Conservation (phyloP, 495 filamentous ascomycete species). For the Tuber calosporum region DNA sequence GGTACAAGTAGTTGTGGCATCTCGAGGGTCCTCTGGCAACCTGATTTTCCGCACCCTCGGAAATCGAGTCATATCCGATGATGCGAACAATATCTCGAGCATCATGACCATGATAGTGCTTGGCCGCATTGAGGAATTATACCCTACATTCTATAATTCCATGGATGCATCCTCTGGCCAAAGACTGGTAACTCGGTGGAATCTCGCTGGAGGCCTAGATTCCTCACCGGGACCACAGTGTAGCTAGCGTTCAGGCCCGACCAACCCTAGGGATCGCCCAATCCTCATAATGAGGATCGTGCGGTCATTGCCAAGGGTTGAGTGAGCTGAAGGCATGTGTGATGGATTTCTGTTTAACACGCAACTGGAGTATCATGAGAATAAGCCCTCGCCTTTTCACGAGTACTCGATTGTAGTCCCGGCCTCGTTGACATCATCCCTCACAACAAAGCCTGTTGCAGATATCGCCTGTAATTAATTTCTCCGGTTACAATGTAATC, state of each 20-base stretch:
- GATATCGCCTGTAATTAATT: background rate
- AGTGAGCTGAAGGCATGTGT: background rate
- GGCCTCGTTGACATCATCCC: background rate
- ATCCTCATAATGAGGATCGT: background rate
- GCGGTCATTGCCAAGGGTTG: background rate
- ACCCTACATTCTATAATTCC: background rate
- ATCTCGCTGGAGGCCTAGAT: background rate
- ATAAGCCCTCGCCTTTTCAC: background rate
- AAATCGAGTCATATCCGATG: constrained; percentile 15
- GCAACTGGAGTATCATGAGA: background rate
- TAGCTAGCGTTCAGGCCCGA: background rate
- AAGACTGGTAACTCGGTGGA: background rate
- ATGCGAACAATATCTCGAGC: background rate
- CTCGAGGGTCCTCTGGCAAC: background rate
- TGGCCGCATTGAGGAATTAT: background rate
- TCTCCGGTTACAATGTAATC: background rate
- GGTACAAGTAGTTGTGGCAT: background rate
- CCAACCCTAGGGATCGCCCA: background rate
- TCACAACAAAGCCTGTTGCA: background rate
- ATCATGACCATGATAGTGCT: background rate
- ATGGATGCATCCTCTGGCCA: background rate
- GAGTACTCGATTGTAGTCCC: background rate
- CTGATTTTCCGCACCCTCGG: background rate
- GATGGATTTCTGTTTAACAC: background rate
- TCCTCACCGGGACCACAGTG: background rate